These are phyloP conservation scores for Gryganskiella cystojenkinii DNA, from an alignment of 192 early-diverging fungal species.

Conservation along the genomic window DNA sequence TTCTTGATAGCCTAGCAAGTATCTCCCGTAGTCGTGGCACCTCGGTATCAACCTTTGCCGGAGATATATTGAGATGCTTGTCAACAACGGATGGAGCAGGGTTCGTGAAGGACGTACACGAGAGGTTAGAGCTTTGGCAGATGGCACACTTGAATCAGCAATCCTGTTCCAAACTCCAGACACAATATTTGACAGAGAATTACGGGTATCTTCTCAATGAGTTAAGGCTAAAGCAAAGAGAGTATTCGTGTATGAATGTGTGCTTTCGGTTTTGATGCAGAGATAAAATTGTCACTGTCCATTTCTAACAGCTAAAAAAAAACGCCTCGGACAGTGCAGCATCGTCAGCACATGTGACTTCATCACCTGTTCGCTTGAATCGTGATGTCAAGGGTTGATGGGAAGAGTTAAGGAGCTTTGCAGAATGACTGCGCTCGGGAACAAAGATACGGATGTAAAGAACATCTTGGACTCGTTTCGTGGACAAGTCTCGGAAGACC, in stretches of 20 bases:
- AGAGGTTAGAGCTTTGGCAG: neutral
- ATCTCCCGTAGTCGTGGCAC: slow-evolving; percentile 1
- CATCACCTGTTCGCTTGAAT: no score
- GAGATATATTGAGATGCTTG: neutral
- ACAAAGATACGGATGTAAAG: no score
- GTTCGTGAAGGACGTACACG: neutral
- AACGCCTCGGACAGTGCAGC: neutral
- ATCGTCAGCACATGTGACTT: no score
- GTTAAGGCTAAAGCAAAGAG: neutral
- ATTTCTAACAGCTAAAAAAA: slow-evolving; percentile 6
- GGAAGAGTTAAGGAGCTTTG: no score
- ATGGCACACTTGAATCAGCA: slow-evolving; percentile 6
- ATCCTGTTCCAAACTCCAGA: neutral
- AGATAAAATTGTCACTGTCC: neutral
- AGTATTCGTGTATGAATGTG: neutral
- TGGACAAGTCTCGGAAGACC: no score
- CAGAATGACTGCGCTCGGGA: no score
- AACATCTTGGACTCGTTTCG: no score
- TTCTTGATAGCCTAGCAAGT: neutral
- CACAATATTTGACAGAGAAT: neutral
- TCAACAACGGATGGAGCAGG: neutral
- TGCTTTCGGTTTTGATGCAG: no score
- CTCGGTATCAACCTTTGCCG: neutral
- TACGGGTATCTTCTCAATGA: neutral
- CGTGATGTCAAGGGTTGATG: no score